Evolutionary conservation across 2,329 filamentous ascomycete genomes (phyloP).

Genomic region (Ambrosiella xylebori): DNA sequence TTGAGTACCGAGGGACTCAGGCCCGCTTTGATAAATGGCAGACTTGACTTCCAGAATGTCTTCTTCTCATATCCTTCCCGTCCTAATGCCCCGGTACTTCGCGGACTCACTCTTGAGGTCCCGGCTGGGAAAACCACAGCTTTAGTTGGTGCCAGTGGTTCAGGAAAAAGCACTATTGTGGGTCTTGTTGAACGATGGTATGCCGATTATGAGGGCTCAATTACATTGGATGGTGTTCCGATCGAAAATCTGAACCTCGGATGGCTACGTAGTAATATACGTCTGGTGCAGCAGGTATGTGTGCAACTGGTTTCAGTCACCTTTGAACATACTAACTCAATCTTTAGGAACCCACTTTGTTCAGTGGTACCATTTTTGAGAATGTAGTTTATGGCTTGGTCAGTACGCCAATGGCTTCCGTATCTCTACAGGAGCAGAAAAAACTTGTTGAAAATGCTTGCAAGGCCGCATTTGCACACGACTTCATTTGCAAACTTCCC

Average conservation of each 20-base stretch:
- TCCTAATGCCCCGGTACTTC: constrained; percentile 29
- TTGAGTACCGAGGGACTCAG: constrained; percentile 23
- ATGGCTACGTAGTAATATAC: constrained; percentile 66
- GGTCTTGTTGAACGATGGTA: constrained; percentile 71
- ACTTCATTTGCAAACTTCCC: constrained; percentile 49
- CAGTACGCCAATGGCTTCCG: constrained; percentile 29
- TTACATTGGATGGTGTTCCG: constrained; percentile 49
- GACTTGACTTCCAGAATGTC: constrained; percentile 32
- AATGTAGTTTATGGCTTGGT: constrained; percentile 60
- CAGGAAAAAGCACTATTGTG: constrained; percentile 52
- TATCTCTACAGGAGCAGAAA: constrained; percentile 16
- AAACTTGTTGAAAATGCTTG: constrained; percentile 38
- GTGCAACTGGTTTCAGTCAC: not conserved
- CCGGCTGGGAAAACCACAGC: constrained; percentile 32
- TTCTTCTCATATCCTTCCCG: constrained; percentile 41
- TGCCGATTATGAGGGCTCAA: constrained; percentile 42
- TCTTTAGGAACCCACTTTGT: constrained; percentile 34
- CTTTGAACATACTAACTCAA: not conserved
- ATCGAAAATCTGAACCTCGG: constrained; percentile 43
- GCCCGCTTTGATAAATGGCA: constrained; percentile 18
- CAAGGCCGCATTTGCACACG: constrained; percentile 49
- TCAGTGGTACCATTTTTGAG: constrained; percentile 59
- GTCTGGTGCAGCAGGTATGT: constrained; percentile 66
- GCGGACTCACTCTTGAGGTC: constrained; percentile 26
- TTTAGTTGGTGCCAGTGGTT: constrained; percentile 40